These are phyloP conservation scores for Rachicladosporium sp. DNA, from an alignment of 2,329 filamentous ascomycete genomes.

Conservation along the genomic window DNA sequence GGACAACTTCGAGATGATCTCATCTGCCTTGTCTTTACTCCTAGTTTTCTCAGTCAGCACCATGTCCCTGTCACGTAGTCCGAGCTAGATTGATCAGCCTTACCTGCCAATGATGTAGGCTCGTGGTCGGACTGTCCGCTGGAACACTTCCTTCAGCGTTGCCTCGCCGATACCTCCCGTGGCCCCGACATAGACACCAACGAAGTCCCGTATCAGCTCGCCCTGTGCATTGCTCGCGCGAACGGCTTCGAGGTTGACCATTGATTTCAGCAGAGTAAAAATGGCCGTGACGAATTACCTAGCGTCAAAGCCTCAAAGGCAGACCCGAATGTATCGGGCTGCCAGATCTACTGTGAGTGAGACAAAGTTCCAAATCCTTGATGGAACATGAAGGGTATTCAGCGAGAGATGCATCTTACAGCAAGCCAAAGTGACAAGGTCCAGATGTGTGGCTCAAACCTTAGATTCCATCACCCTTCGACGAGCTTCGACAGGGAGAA, in stretches of 20 bases:
- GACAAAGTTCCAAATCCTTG: too few species aligned
- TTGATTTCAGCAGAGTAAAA: neutral
- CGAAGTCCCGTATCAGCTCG: constrained; percentile 18
- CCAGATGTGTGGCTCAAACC: too few species aligned
- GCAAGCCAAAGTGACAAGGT: too few species aligned
- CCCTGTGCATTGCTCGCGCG: constrained; percentile 21
- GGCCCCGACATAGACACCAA: constrained; percentile 29
- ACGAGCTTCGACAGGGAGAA: too few species aligned
- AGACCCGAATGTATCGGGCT: too few species aligned
- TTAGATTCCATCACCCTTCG: too few species aligned
- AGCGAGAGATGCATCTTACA: too few species aligned
- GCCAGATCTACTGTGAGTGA: too few species aligned
- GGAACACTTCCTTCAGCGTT: constrained; percentile 31
- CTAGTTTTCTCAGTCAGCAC: constrained; percentile 12
- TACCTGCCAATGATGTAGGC: constrained; percentile 33
- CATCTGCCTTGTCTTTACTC: constrained; percentile 24
- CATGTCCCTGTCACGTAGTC: neutral
- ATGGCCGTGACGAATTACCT: too few species aligned
- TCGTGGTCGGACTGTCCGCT: constrained; percentile 25
- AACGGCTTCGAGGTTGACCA: constrained; percentile 16
- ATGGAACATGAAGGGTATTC: too few species aligned
- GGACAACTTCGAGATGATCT: constrained; percentile 26
- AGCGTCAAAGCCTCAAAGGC: too few species aligned
- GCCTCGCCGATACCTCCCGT: constrained; percentile 33
- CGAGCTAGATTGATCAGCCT: neutral